Evolutionary conservation across 2,329 filamentous ascomycete species (phyloP).

Genomic region (Arthrobotrys sinensis): DNA sequence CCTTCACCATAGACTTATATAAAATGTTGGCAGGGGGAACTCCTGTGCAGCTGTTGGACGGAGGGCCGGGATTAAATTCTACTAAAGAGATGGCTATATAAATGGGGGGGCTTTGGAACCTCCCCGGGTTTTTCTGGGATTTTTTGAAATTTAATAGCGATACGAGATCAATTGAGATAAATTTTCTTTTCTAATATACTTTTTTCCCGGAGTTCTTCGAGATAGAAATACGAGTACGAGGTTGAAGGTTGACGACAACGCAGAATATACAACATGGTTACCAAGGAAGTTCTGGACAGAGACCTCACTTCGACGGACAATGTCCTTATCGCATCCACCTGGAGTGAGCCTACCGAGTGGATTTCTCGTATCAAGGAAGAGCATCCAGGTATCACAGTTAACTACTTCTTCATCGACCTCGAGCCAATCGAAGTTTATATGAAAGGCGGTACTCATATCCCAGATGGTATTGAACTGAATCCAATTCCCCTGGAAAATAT

Average conservation of each 20-base stretch:
- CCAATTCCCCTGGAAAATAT: not conserved
- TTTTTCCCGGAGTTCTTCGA: not conserved
- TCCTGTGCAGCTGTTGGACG: not conserved
- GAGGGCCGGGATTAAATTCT: slow-evolving; percentile 5
- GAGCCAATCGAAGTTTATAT: slow-evolving; percentile 29
- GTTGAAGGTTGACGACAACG: slow-evolving; percentile 17
- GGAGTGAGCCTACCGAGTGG: slow-evolving; percentile 39
- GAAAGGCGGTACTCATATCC: slow-evolving; percentile 36
- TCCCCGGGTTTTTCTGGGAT: not conserved
- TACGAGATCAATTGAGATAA: not conserved
- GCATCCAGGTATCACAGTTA: slow-evolving; percentile 45
- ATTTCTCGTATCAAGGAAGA: slow-evolving; percentile 28
- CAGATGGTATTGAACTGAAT: slow-evolving; percentile 28
- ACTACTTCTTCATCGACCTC: slow-evolving; percentile 39
- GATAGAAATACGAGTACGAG: not conserved
- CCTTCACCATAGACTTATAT: slow-evolving; percentile 24
- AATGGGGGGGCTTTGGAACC: not conserved
- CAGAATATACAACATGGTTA: slow-evolving; percentile 59
- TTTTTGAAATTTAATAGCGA: not conserved
- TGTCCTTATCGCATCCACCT: slow-evolving; percentile 40
- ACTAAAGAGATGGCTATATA: slow-evolving; percentile 7
- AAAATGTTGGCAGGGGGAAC: not conserved
- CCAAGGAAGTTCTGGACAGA: slow-evolving; percentile 44
- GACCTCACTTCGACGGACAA: slow-evolving; percentile 47
- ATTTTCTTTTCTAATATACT: not conserved